phyloP scores from a whole-genome alignment of 345 rosid genomes.

The Ceriops zippeliana region DNA sequence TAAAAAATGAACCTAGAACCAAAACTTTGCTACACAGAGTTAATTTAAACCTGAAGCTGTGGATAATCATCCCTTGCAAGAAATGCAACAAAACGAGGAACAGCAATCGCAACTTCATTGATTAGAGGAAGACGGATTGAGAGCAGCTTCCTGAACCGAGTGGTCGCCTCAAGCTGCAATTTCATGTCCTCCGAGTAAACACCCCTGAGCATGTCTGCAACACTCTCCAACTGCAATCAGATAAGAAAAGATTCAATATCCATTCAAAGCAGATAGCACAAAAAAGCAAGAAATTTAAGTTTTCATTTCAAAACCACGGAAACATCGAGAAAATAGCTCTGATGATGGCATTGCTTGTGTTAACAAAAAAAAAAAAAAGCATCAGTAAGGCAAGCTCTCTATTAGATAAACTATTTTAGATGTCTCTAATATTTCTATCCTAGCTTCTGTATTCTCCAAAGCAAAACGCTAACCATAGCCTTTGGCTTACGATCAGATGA shows the following conservation, averaged over 20 bases:
- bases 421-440: no score
- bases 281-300: background rate
- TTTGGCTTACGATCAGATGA: no score
- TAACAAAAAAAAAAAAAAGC: no score
- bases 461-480: no score
- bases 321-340: background rate
- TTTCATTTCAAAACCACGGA: background rate
- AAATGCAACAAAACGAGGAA: conserved; percentile 29
- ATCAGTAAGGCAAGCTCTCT: no score
- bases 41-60: conserved; percentile 25
- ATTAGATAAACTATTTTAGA: no score
- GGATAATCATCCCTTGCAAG: conserved; percentile 29
- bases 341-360: background rate
- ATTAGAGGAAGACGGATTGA: conserved; percentile 27
- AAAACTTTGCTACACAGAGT: background rate
- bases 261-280: background rate
- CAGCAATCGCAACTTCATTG: conserved; percentile 30
- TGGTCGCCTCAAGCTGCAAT: conserved; percentile 26
- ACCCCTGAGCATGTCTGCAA: conserved; percentile 22
- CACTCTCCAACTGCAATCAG: conserved; percentile 20
- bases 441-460: no score
- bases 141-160: conserved; percentile 28
- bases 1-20: background rate
- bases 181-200: conserved; percentile 20
- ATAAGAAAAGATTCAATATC: background rate